Conservation (phyloP, 345 rosid genomes). For the Hypericum androsaemum region DNA sequence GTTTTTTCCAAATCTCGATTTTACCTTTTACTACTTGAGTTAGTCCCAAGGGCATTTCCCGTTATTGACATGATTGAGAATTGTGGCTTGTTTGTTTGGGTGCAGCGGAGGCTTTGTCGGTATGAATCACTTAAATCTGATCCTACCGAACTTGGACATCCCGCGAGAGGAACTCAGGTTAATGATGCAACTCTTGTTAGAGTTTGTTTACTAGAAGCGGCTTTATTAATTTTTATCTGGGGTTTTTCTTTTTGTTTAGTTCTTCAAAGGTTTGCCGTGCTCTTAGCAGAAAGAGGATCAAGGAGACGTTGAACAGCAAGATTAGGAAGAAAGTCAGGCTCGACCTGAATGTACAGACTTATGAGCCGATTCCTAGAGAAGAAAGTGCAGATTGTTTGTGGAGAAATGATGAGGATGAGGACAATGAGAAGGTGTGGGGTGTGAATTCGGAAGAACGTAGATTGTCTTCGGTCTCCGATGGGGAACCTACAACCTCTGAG, state of each 20-base stretch:
- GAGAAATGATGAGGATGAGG: conserved; percentile 26
- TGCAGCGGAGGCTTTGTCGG: conserved; percentile 13
- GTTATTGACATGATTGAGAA: too few relatives aligned
- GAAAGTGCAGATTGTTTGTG: conserved; percentile 9
- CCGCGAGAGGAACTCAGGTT: conserved; percentile 38
- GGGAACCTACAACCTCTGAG: conserved; percentile 12
- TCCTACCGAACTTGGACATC: conserved; percentile 24
- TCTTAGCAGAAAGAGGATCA: conserved; percentile 6
- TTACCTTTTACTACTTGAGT: too few relatives aligned
- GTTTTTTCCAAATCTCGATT: too few relatives aligned
- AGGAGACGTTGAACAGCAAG: conserved; percentile 16
- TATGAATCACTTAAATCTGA: conserved; percentile 33
- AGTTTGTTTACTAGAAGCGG: neutral
- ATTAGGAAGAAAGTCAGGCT: conserved; percentile 26
- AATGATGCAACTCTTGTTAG: neutral
- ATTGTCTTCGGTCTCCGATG: conserved; percentile 4
- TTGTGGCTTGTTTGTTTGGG: neutral
- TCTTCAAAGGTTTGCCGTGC: neutral
- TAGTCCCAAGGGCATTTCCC: too few relatives aligned
- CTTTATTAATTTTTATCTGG: neutral
- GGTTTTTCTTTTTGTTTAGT: neutral
- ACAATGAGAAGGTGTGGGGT: conserved; percentile 13
- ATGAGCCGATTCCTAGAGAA: conserved; percentile 22
- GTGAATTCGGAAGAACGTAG: conserved; percentile 4
- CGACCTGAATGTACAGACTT: conserved; percentile 24